phyloP scores from a whole-genome alignment of 2,329 filamentous ascomycete species.

The Diplodia sapinea region DNA sequence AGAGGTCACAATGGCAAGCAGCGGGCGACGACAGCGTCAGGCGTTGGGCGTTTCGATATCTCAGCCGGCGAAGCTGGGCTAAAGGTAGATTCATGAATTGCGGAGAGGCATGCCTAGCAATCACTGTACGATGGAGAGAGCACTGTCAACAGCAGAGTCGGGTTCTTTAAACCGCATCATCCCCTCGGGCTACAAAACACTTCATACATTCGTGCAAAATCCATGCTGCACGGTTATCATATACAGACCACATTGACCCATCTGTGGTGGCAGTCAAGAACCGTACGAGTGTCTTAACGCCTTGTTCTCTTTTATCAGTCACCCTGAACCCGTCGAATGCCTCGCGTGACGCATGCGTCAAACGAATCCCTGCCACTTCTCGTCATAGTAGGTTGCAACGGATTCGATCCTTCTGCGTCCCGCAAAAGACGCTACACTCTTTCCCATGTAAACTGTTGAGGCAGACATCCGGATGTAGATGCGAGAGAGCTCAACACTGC shows the following conservation, averaged over 20 bases:
- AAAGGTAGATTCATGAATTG: background rate
- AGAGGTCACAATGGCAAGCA: background rate
- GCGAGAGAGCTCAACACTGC: too few species aligned
- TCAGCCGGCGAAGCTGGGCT: slow-evolving; percentile 13
- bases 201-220: background rate
- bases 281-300: slow-evolving; percentile 15
- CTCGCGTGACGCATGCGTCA: slow-evolving; percentile 6
- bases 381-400: too few species aligned
- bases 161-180: slow-evolving; percentile 9
- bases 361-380: background rate
- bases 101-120: background rate
- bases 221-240: background rate
- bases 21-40: slow-evolving; percentile 4
- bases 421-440: too few species aligned
- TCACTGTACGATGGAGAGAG: background rate
- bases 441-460: too few species aligned
- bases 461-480: too few species aligned
- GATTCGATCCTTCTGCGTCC: too few species aligned
- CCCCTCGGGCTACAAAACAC: slow-evolving; percentile 4
- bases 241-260: slow-evolving; percentile 13
- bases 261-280: slow-evolving; percentile 2
- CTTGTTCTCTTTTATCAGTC: slow-evolving; percentile 7
- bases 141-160: background rate
- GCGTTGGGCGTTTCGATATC: slow-evolving; percentile 24
- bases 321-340: slow-evolving; percentile 16